Evolutionary conservation across 148 eudicot genomes (phyloP).

Genomic region (Silene latifolia): DNA sequence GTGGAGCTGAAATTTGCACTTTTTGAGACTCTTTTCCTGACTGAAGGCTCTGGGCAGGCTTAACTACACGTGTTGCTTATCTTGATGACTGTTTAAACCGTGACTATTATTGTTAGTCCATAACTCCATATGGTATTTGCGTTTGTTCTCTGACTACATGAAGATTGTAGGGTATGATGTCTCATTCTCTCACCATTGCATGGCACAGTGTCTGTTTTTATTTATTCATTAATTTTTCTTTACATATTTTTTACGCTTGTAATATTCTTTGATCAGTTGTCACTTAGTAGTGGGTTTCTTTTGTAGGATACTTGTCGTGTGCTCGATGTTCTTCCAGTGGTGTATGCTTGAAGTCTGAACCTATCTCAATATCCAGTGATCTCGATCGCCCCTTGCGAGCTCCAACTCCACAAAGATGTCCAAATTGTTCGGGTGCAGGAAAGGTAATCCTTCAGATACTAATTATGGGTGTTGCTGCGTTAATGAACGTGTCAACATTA

Average conservation of each 20-base stretch:
- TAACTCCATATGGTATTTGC: neutral
- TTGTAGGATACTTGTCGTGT: constrained; percentile 82
- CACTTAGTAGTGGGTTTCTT: constrained; percentile 7
- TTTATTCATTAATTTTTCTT: too few relatives aligned
- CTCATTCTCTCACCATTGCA: neutral
- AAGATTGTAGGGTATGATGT: neutral
- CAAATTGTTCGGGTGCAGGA: constrained; percentile 84
- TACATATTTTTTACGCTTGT: neutral
- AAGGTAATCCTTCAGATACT: constrained; percentile 47
- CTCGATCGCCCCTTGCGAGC: constrained; percentile 56
- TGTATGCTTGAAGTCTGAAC: constrained; percentile 66
- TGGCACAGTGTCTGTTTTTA: neutral
- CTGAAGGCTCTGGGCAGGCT: too few relatives aligned
- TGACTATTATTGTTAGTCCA: too few relatives aligned
- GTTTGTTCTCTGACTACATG: neutral
- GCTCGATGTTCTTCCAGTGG: constrained; percentile 93
- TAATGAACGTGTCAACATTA: neutral
- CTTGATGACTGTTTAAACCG: too few relatives aligned
- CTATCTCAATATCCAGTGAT: constrained; percentile 53
- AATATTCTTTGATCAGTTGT: neutral
- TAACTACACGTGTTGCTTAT: too few relatives aligned
- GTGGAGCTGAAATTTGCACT: too few relatives aligned
- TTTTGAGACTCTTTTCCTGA: too few relatives aligned
- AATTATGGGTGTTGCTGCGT: neutral
- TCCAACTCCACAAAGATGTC: constrained; percentile 77